phyloP scores from a whole-genome alignment of 1,139 yeast genomes.

The Yamadazyma triangularis region DNA sequence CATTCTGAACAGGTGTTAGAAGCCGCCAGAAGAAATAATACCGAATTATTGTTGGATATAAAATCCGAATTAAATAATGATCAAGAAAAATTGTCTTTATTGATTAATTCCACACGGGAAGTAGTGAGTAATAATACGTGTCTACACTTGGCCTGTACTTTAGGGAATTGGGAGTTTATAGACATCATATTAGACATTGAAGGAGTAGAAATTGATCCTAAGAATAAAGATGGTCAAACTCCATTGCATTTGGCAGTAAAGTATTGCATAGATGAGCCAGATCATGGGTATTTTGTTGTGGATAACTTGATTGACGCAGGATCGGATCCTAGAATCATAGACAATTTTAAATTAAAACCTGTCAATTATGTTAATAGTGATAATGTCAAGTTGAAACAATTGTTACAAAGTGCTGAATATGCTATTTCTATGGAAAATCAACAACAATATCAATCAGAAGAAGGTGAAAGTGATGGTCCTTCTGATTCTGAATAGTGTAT shows the following conservation, averaged over 20 bases:
- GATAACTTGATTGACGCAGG: slow-evolving; percentile 91
- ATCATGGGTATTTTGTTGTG: slow-evolving; percentile 73
- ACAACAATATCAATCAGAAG: slow-evolving; percentile 12
- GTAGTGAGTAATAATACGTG: slow-evolving; percentile 75
- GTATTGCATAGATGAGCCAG: slow-evolving; percentile 74
- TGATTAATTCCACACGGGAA: slow-evolving; percentile 71
- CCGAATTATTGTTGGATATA: slow-evolving; percentile 62
- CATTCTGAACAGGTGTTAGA: slow-evolving; percentile 78
- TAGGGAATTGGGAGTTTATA: slow-evolving; percentile 84
- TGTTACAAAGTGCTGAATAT: slow-evolving; percentile 78
- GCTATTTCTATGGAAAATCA: slow-evolving; percentile 47
- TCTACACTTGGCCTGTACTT: slow-evolving; percentile 73
- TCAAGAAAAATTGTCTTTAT: slow-evolving; percentile 45
- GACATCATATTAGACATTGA: slow-evolving; percentile 81
- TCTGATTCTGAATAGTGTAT: slow-evolving; percentile 18
- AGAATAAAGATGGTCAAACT: slow-evolving; percentile 74
- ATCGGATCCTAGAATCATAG: slow-evolving; percentile 62
- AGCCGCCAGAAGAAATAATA: slow-evolving; percentile 83
- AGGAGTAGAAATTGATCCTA: slow-evolving; percentile 87
- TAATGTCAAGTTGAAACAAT: slow-evolving; percentile 49
- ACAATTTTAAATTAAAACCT: slow-evolving; percentile 56
- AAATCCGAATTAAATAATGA: slow-evolving; percentile 44
- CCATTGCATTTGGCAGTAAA: slow-evolving; percentile 86
- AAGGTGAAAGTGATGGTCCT: slow-evolving; percentile 23
- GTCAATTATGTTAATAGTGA: slow-evolving; percentile 56